phyloP scores from a whole-genome alignment of 1,139 yeast species.

The Diutina ranongensis region DNA sequence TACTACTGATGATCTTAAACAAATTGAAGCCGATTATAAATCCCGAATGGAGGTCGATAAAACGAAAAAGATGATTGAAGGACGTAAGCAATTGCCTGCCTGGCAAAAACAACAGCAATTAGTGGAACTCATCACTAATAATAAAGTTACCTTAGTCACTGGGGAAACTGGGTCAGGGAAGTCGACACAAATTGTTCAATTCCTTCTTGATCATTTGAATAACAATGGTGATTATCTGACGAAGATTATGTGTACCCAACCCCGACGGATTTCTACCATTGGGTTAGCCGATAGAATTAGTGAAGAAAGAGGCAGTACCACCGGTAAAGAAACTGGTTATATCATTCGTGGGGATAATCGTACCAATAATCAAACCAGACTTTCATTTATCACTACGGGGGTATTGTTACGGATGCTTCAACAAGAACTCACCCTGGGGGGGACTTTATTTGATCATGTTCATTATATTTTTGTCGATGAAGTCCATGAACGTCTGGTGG shows the following conservation, averaged over 20 bases:
- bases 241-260: constrained; percentile 82
- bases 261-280: constrained; percentile 89
- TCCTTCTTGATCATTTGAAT: constrained; percentile 56
- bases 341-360: constrained; percentile 83
- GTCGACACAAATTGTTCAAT: constrained; percentile 88
- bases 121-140: constrained; percentile 39
- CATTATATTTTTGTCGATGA: constrained; percentile 80
- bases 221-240: constrained; percentile 34
- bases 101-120: constrained; percentile 57
- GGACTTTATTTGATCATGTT: constrained; percentile 38
- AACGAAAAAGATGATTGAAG: constrained; percentile 14
- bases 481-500: constrained; percentile 91
- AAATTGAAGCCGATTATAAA: constrained; percentile 16
- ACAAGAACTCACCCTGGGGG: constrained; percentile 16
- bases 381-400: constrained; percentile 88
- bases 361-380: constrained; percentile 47
- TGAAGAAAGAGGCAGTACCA: constrained; percentile 56
- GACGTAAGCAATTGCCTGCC: constrained; percentile 63
- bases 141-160: constrained; percentile 67
- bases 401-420: constrained; percentile 81
- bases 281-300: constrained; percentile 91
- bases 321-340: constrained; percentile 82
- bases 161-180: constrained; percentile 98
- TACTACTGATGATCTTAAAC: constrained; percentile 13
- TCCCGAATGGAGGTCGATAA: constrained; percentile 11